Base-by-base conservation (phyloP, 345 rosid species). In the Raphanus raphanistrum region DNA sequence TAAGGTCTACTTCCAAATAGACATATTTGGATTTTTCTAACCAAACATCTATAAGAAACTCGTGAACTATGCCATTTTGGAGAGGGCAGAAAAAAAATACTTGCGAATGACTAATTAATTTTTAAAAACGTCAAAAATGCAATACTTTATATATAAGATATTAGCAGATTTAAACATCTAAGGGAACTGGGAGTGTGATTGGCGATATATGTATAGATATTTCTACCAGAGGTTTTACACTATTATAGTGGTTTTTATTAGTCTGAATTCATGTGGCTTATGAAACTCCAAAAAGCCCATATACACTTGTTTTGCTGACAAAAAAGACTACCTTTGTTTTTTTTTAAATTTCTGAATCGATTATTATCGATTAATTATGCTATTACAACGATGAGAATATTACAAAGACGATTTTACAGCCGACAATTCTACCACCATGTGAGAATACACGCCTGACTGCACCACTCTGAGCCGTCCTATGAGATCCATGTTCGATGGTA, bases 1-100 rank as follows among this genome's bases (percentile, higher is more conserved):
- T 61, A 62, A 62, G 66, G 41, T 62, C 66, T 62, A 31, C 66
- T 62, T 62, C 66, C 66, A 62, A 62, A 62, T 62, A 27, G 38
- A 71, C 67, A 71, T 71, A 38, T 15, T 59, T 38, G 57, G 66
- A 38, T 11, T 66, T 66, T 66, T 38, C 31, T 63, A 63, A 16
- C 8, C 21, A 63, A 63, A 33, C 48, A 63, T 63, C 13, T 63
- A 63, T 63, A 32, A 32, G 13, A 63, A 61, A 61, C 65, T 61
- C 36, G 65, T 61, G 21, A 61, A 61, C 36, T 28, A 61, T 61
- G 65, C 17, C 17, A 12, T 28, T 28, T 29, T 29, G 21, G 36
- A 13, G 16, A 17, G 15, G 7, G 21, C 21, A 21, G 21, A 21
- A 27, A 29, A 35, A 2, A 13, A 29, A 61, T 29, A 61, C 10